These are phyloP conservation scores for Physcomitrellopsis africana DNA, from an alignment of 225 moss, liverwort and hornwort genomes.

Conservation along the genomic window DNA sequence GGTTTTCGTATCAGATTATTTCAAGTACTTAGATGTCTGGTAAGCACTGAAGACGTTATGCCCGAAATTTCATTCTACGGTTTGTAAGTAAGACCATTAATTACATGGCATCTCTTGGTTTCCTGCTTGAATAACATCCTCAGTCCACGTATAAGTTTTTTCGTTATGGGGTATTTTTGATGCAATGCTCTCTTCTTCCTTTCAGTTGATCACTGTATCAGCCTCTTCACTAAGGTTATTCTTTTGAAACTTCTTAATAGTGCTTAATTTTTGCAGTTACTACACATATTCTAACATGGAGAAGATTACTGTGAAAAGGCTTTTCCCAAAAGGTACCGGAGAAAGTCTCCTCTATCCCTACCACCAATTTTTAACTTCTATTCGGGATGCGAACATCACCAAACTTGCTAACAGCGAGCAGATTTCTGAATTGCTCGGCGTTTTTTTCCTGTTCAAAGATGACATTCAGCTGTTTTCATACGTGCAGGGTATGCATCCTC, in stretches of 20 bases:
- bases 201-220: not conserved
- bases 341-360: not conserved
- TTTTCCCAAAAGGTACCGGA: slow-evolving; percentile 57
- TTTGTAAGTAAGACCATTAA: slow-evolving; percentile 1
- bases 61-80: not conserved
- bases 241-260: slow-evolving; percentile 5
- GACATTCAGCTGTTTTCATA: slow-evolving; percentile 7
- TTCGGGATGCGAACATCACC: slow-evolving; percentile 10
- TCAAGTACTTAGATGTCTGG: slow-evolving; percentile 88
- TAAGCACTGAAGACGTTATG: slow-evolving; percentile 36
- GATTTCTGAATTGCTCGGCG: not conserved
- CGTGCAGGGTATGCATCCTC: slow-evolving; percentile 57
- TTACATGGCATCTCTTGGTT: not conserved
- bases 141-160: no score
- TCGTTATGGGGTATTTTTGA: no score
- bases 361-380: not conserved
- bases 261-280: slow-evolving; percentile 62
- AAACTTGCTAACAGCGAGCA: not conserved
- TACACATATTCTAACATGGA: slow-evolving; percentile 81
- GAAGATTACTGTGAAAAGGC: slow-evolving; percentile 53
- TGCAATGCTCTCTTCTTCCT: not conserved
- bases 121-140: no score
- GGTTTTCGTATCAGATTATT: slow-evolving; percentile 69
- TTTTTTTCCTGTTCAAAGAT: not conserved
- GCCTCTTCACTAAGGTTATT: not conserved